phyloP scores from a whole-genome alignment of 805 yeast genomes.

The Wickerhamomyces chaumierensis region DNA sequence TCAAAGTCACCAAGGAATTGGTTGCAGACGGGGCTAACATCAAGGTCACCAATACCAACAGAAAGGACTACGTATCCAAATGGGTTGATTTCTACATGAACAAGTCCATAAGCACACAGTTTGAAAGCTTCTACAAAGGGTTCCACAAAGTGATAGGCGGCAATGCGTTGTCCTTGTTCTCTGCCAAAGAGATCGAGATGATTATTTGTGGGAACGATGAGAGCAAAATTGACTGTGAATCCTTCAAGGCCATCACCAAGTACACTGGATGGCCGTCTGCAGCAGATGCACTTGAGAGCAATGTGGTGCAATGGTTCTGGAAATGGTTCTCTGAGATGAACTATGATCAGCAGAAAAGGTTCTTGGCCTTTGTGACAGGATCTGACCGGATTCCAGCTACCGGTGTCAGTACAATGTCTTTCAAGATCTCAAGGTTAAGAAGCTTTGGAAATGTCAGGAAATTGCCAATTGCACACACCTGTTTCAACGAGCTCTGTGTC shows the following conservation, averaged over 20 bases:
- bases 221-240: constrained; percentile 47
- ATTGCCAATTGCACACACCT: constrained; percentile 84
- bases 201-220: constrained; percentile 71
- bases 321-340: constrained; percentile 43
- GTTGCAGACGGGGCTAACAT: constrained; percentile 44
- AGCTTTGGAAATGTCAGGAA: constrained; percentile 22
- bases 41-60: constrained; percentile 48
- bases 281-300: constrained; percentile 26
- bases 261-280: constrained; percentile 52
- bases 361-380: constrained; percentile 77
- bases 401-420: constrained; percentile 66
- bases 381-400: constrained; percentile 90
- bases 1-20: constrained; percentile 34
- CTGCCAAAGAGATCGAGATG: constrained; percentile 72
- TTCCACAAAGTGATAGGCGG: constrained; percentile 72
- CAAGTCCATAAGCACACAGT: constrained; percentile 39
- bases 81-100: constrained; percentile 54
- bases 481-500: constrained; percentile 82
- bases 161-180: constrained; percentile 67
- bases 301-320: constrained; percentile 79
- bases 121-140: constrained; percentile 54
- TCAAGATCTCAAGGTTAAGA: constrained; percentile 53
- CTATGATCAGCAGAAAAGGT: constrained; percentile 40
- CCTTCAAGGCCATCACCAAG: constrained; percentile 59
- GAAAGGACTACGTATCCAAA: constrained; percentile 45